Evolutionary conservation across 176 grass and related monocot genomes (phyloP), one percentile per base, ranked within the genome.

Genomic region (Oryza glumipatula): DNA sequence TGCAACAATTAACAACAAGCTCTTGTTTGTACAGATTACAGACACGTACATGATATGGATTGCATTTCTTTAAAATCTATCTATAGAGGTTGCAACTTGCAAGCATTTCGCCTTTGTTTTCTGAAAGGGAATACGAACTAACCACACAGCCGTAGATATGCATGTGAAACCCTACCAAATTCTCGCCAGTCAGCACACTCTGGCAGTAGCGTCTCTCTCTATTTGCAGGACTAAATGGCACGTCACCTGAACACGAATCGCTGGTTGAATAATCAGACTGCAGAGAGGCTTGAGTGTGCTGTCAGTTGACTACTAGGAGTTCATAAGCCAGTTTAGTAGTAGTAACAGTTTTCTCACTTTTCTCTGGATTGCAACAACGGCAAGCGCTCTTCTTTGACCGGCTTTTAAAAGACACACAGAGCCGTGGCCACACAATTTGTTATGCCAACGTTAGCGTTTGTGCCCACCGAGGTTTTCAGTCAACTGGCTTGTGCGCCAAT

Each of bases 401-500:
- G 6, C 21, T 65, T 85, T 81, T 43, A 5, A 56, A 56, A 10
- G 24, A 52, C 44, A 17, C n/a, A 26, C 22, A 4, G 46, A 17
- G 13, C 11, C 30, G 76, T 41, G 76, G 0, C 6, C 17, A 56
- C 48, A 11, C 52, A 56, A 56, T 48, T 76, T 80, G 76, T 80
- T 84, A 69, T 88, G 75, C 47, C 76, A 84, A 84, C 69, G 63
- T 84, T 84, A 79, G 38, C 70, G 28, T 33, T 89, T 85, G 67
- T 80, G 38, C 0, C 48, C 6, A 68, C 35, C 60, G 56, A 84
- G 36, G 69, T 85, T 79, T 79, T 26, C 26, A 24, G 81, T 80
- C 76, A 75, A 68, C 69, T 80, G 24, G 36, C 17, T 88, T 80
- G 47, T 16, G 47, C 63, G 38, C 48, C 76, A 75, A 80, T 79